Evolutionary conservation across 768 basidiomycete genomes (phyloP).

Genomic region (Rossbeevera mucosa): DNA sequence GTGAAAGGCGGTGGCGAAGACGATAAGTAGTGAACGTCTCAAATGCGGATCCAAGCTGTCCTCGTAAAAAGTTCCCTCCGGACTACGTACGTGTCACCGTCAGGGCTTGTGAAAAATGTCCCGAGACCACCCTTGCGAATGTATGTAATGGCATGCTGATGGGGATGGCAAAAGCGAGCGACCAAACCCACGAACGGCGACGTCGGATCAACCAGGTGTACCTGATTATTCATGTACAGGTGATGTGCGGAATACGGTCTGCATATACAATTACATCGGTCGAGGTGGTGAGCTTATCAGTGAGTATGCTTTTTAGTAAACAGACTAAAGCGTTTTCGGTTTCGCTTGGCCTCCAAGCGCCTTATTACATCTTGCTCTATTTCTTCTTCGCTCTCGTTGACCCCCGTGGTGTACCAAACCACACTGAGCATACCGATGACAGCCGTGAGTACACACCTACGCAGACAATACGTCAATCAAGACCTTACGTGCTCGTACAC

Average conservation of each 20-base stretch:
- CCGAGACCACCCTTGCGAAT: not conserved
- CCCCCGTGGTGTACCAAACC: constrained; percentile 84
- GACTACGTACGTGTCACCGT: not conserved
- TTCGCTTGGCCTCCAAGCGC: constrained; percentile 54
- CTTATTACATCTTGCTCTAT: constrained; percentile 65
- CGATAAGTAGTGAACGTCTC: not conserved
- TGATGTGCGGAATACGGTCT: no score
- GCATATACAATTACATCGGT: not conserved
- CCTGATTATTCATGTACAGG: not conserved
- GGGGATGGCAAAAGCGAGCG: no score
- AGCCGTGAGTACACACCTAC: constrained; percentile 77
- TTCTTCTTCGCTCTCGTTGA: constrained; percentile 71
- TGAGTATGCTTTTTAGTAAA: constrained; percentile 13
- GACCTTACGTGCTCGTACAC: not conserved
- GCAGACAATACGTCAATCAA: constrained; percentile 13
- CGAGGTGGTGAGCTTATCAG: not conserved
- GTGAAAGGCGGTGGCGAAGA: not conserved
- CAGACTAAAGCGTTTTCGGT: constrained; percentile 42
- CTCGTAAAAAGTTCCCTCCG: no score
- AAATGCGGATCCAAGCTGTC: not conserved
- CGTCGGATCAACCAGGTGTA: not conserved
- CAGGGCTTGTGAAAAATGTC: not conserved
- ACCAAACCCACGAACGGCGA: not conserved
- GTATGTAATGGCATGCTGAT: not conserved
- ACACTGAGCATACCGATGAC: constrained; percentile 78